Evolutionary conservation across 352 stramenopile species (phyloP).

Genomic region (Thraustotheca clavata): DNA sequence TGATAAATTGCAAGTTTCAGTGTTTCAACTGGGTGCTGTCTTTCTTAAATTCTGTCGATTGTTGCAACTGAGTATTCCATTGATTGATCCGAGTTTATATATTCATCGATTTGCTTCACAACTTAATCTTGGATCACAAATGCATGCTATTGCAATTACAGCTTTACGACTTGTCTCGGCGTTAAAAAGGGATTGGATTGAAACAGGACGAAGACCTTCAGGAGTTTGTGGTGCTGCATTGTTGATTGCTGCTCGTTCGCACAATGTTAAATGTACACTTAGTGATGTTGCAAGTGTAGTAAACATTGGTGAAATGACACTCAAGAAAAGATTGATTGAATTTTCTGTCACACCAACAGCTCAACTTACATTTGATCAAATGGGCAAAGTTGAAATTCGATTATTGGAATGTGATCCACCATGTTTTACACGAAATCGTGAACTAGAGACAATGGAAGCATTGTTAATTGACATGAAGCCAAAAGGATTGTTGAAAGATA

Average conservation of each 20-base stretch:
- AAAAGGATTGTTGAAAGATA: background rate
- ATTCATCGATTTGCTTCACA: conserved; percentile 97
- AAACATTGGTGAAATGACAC: conserved; percentile 94
- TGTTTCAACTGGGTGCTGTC: conserved; percentile 78
- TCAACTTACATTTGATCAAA: conserved; percentile 93
- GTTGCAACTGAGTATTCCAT: conserved; percentile 93
- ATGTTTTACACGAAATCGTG: conserved; percentile 77
- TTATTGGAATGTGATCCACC: conserved; percentile 83
- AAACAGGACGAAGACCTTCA: conserved; percentile 92
- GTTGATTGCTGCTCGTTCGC: conserved; percentile 93
- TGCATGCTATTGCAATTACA: conserved; percentile 91
- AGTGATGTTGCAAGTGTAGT: conserved; percentile 88
- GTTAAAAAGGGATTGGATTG: conserved; percentile 99
- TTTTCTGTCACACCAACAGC: conserved; percentile 95
- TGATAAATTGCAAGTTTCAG: conserved; percentile 96
- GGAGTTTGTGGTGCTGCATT: conserved; percentile 96
- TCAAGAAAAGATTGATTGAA: conserved; percentile 94
- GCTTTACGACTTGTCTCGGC: conserved; percentile 92
- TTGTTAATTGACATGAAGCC: conserved; percentile 64
- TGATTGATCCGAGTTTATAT: conserved; percentile 98
- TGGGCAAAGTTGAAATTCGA: conserved; percentile 84
- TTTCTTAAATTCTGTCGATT: conserved; percentile 91
- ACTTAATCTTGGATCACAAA: conserved; percentile 94
- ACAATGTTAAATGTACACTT: conserved; percentile 87
- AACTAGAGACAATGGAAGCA: conserved; percentile 88